Evolutionary conservation across 257 asterid genomes (phyloP).

Genomic region (Apocynum venetum): DNA sequence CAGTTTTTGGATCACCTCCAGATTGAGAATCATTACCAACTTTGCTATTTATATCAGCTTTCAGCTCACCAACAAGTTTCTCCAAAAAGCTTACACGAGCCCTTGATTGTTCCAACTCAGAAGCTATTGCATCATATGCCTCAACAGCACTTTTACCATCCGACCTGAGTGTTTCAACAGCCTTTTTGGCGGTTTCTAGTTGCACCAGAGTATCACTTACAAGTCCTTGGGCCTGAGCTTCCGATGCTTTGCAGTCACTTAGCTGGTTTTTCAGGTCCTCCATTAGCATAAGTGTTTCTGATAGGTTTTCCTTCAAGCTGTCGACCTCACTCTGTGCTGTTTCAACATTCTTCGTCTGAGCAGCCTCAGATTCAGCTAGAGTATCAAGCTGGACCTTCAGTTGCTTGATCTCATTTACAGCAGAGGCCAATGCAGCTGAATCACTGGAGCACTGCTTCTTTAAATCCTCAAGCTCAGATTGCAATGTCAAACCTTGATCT

Average conservation of each 20-base stretch:
- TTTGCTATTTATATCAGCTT: constrained; percentile 27
- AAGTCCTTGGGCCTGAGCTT: constrained; percentile 47
- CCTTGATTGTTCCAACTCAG: constrained; percentile 64
- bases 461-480: constrained; percentile 37
- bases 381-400: constrained; percentile 60
- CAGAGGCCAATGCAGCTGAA: constrained; percentile 52
- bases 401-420: constrained; percentile 55
- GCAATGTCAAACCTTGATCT: constrained; percentile 24
- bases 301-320: constrained; percentile 48
- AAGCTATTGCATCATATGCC: constrained; percentile 36
- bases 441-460: constrained; percentile 37
- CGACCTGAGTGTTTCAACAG: constrained; percentile 48
- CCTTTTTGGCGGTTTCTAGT: constrained; percentile 60
- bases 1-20: constrained; percentile 3
- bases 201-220: constrained; percentile 62
- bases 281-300: constrained; percentile 39
- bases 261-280: constrained; percentile 69
- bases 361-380: constrained; percentile 51
- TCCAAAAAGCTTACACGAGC: constrained; percentile 59
- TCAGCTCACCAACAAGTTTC: constrained; percentile 51
- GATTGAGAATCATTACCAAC: constrained; percentile 14
- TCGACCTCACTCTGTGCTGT: constrained; percentile 38
- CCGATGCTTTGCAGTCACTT: constrained; percentile 53
- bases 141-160: constrained; percentile 57
- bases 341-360: constrained; percentile 41